Evolutionary conservation across 2,329 filamentous ascomycete species (phyloP).

Genomic region (Verticillium longisporum): DNA sequence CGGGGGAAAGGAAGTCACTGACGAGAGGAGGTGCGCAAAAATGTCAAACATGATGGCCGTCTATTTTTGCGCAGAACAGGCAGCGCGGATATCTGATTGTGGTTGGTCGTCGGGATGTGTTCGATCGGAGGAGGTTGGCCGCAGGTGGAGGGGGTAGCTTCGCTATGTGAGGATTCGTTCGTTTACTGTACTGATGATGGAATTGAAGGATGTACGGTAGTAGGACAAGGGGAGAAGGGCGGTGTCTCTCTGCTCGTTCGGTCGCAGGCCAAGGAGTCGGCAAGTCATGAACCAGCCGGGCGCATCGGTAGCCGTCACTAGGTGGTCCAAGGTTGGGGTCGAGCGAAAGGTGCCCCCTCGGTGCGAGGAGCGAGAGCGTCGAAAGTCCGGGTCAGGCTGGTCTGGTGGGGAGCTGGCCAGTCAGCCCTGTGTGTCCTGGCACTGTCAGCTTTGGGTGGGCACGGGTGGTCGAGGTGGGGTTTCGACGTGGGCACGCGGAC

Average conservation of each 20-base stretch:
- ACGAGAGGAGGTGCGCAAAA: slow-evolving; percentile 73
- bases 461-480: neutral
- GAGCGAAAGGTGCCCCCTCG: neutral
- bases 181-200: neutral
- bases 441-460: neutral
- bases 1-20: slow-evolving; percentile 12
- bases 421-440: neutral
- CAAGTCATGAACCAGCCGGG: neutral
- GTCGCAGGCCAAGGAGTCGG: neutral
- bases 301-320: neutral
- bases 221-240: neutral
- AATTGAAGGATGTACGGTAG: neutral
- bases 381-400: neutral
- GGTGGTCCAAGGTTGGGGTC: neutral
- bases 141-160: neutral
- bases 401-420: neutral
- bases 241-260: neutral
- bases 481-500: neutral
- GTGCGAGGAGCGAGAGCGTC: neutral
- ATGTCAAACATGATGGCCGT: slow-evolving; percentile 61
- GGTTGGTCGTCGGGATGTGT: neutral
- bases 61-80: neutral
- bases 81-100: neutral
- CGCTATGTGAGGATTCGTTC: neutral
- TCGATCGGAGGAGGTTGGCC: neutral